Evolutionary conservation across 106 monocot genomes (phyloP).

Genomic region (Chionographis japonica): DNA sequence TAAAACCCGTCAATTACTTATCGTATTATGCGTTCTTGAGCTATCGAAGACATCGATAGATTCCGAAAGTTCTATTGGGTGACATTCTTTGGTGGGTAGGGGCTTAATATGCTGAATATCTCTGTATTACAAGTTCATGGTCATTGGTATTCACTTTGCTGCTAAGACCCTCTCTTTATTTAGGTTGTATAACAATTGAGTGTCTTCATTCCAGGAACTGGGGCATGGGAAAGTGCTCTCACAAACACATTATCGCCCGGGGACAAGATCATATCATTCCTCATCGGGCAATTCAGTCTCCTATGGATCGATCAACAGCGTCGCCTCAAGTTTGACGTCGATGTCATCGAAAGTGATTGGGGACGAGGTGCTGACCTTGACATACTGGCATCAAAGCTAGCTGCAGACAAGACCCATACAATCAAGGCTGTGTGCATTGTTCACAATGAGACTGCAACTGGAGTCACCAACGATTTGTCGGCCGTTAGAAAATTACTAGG

Average conservation of each 20-base stretch:
- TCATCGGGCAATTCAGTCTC: conserved; percentile 87
- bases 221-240: conserved; percentile 96
- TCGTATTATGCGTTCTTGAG: too few species aligned
- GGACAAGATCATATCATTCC: conserved; percentile 68
- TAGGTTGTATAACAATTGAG: not conserved
- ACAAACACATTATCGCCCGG: conserved; percentile 94
- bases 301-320: conserved; percentile 95
- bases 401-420: conserved; percentile 42
- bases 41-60: too few species aligned
- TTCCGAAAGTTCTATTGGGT: too few species aligned
- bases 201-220: conserved; percentile 55
- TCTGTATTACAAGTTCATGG: too few species aligned
- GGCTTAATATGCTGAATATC: too few species aligned
- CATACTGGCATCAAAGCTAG: conserved; percentile 58
- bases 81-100: too few species aligned
- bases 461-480: conserved; percentile 82
- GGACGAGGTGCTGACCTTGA: conserved; percentile 78
- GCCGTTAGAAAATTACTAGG: conserved; percentile 75
- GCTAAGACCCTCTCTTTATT: not conserved
- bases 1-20: too few species aligned
- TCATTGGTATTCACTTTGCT: too few species aligned
- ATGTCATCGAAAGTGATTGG: conserved; percentile 96
- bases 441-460: conserved; percentile 95
- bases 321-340: conserved; percentile 86
- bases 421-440: conserved; percentile 92